Percentiles rank a stretch among this genome's conserved stretches.
Conservation (phyloP, 768 basidiomycete species). For the Clitopilus passeckerianus region DNA sequence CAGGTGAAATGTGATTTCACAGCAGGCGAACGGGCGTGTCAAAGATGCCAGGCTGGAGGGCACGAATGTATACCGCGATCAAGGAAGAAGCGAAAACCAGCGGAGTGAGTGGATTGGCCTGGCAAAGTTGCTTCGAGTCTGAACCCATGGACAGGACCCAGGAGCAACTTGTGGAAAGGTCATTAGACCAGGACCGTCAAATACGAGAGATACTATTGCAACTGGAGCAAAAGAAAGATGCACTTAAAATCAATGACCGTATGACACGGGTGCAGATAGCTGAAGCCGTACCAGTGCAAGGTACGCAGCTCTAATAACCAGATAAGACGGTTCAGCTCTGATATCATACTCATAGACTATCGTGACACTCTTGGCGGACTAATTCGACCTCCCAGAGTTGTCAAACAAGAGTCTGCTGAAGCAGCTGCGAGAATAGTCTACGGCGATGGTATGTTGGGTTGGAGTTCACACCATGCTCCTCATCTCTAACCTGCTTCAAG, state of each 20-base stretch:
- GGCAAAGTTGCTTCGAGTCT: background rate
- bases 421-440: slow-evolving; percentile 29
- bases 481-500: background rate
- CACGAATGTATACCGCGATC: slow-evolving; percentile 40
- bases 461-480: background rate
- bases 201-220: slow-evolving; percentile 39
- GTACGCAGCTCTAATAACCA: background rate
- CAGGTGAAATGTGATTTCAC: slow-evolving; percentile 51
- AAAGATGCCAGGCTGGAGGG: slow-evolving; percentile 42
- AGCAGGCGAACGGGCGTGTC: slow-evolving; percentile 39
- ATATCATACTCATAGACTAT: no score
- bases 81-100: slow-evolving; percentile 54
- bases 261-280: slow-evolving; percentile 25
- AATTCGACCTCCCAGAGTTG: background rate
- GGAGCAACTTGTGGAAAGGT: slow-evolving; percentile 45
- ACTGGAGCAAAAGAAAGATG: slow-evolving; percentile 35
- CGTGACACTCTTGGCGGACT: background rate
- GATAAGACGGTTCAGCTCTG: no score
- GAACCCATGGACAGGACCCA: slow-evolving; percentile 35
- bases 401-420: slow-evolving; percentile 29
- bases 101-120: slow-evolving; percentile 34
- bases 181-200: slow-evolving; percentile 38
- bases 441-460: slow-evolving; percentile 22
- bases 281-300: slow-evolving; percentile 1
- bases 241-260: slow-evolving; percentile 36